Conservation (phyloP, 2,329 filamentous ascomycete species). For the Curvularia spicifera region DNA sequence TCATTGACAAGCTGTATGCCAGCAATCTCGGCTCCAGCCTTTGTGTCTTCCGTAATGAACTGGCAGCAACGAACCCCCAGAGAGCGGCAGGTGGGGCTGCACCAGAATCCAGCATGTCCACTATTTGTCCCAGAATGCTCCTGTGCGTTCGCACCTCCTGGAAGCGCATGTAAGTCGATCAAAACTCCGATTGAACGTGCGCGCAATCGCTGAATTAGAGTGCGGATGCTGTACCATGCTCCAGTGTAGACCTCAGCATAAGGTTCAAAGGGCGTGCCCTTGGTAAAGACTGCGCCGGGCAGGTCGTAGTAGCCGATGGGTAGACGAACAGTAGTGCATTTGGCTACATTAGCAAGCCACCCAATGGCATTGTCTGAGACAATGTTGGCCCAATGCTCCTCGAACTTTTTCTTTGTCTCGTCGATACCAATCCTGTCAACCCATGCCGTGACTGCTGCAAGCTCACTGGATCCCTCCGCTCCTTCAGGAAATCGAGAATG, state of each 20-base stretch:
- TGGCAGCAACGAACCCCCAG: conserved; percentile 57
- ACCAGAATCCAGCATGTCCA: conserved; percentile 61
- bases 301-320: conserved; percentile 67
- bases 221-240: conserved; percentile 60
- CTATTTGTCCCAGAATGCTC: conserved; percentile 63
- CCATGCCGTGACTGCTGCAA: conserved; percentile 59
- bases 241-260: conserved; percentile 58
- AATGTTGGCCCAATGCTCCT: conserved; percentile 61
- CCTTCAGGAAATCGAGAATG: conserved; percentile 57
- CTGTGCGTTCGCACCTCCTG: conserved; percentile 63
- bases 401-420: conserved; percentile 58
- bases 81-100: conserved; percentile 51
- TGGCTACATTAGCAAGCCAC: conserved; percentile 60
- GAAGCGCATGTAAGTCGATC: conserved; percentile 65
- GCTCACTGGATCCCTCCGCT: conserved; percentile 56
- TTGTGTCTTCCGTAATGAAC: conserved; percentile 59
- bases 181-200: conserved; percentile 61
- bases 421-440: conserved; percentile 57
- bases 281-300: conserved; percentile 56
- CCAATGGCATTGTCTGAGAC: conserved; percentile 59
- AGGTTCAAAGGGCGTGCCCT: conserved; percentile 60
- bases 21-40: conserved; percentile 53
- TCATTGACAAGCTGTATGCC: conserved; percentile 67
- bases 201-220: conserved; percentile 55
- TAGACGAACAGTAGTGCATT: conserved; percentile 64